Evolutionary conservation across 805 yeast species (phyloP).

Genomic region (Schizosaccharomyces octosporus): DNA sequence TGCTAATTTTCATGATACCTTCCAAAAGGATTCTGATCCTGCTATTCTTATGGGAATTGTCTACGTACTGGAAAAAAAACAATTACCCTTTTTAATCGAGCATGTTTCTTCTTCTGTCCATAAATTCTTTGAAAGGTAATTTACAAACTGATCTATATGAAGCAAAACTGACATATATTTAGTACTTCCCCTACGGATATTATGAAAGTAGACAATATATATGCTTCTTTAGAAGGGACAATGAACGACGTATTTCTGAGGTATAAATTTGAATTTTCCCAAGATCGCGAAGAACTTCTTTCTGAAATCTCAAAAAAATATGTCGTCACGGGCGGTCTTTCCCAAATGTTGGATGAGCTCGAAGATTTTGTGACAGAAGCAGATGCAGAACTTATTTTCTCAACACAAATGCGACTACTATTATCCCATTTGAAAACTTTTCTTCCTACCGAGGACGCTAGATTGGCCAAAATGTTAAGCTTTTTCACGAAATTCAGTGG

Average conservation of each 20-base stretch:
- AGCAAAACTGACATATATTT: no score
- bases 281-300: not conserved
- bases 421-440: not conserved
- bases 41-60: not conserved
- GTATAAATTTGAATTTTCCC: not conserved
- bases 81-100: not conserved
- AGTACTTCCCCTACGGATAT: no score
- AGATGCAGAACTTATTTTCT: not conserved
- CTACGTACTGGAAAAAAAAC: not conserved
- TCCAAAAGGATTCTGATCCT: not conserved
- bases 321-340: not conserved
- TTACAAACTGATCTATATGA: no score
- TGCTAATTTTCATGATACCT: no score
- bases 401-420: not conserved
- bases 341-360: not conserved
- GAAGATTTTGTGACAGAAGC: not conserved
- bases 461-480: not conserved
- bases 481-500: not conserved
- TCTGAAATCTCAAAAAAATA: not conserved
- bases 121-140: not conserved
- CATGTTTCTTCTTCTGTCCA: not conserved
- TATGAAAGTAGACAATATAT: no score
- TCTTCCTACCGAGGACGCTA: not conserved
- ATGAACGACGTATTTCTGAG: not conserved
- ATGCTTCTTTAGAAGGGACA: not conserved